Conservation (phyloP, 345 rosid genomes). For the Orychophragmus violaceus region DNA sequence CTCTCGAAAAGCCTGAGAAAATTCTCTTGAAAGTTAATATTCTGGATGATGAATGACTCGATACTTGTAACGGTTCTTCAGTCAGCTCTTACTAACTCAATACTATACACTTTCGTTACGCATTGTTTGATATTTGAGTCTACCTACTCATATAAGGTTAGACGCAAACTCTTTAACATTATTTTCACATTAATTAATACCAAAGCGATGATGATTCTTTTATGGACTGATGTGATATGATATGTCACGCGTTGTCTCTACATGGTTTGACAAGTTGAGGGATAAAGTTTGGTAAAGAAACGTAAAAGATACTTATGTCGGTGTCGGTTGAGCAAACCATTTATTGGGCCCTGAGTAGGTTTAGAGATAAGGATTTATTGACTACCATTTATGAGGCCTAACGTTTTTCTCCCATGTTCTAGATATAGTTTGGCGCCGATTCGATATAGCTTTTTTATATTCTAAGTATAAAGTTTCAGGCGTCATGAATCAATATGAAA, state of each 20-base stretch:
- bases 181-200: not conserved
- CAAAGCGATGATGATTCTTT: not conserved
- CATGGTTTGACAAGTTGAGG: constrained; percentile 1
- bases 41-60: no score
- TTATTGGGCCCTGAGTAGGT: constrained; percentile 11
- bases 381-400: not conserved
- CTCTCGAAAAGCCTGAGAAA: no score
- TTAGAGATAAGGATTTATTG: not conserved
- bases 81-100: no score
- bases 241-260: constrained; percentile 2
- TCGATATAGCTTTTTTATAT: not conserved
- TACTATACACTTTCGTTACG: no score
- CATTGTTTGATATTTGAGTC: no score
- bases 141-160: no score
- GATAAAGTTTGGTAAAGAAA: constrained; percentile 4
- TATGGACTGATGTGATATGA: not conserved
- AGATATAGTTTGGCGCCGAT: not conserved
- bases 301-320: not conserved
- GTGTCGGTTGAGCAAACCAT: constrained; percentile 18
- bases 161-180: not conserved
- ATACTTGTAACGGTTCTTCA: no score
- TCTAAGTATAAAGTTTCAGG: not conserved
- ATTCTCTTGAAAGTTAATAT: no score
- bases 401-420: not conserved
- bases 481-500: not conserved